These are phyloP conservation scores for Tricholoma flavovirens DNA, from an alignment of 768 basidiomycete genomes.

Conservation along the genomic window DNA sequence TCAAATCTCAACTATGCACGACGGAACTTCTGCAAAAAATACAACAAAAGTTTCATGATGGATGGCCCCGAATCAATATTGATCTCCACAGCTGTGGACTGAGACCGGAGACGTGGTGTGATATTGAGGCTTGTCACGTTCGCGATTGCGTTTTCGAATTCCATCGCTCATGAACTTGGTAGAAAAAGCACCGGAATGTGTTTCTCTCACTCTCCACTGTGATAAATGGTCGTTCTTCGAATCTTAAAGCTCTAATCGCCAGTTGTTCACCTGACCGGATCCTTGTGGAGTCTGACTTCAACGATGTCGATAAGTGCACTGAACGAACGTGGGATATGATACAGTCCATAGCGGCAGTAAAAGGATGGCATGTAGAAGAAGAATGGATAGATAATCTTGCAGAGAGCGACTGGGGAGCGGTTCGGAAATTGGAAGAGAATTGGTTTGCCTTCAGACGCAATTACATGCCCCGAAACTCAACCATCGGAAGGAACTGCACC, in stretches of 20 bases:
- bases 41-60: slow-evolving; percentile 47
- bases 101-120: slow-evolving; percentile 67
- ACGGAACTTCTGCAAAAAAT: slow-evolving; percentile 58
- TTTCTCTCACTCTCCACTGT: slow-evolving; percentile 86
- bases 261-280: slow-evolving; percentile 61
- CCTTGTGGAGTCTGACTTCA: slow-evolving; percentile 83
- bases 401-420: slow-evolving; percentile 51
- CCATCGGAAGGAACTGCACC: slow-evolving; percentile 9
- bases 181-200: slow-evolving; percentile 70
- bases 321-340: slow-evolving; percentile 75
- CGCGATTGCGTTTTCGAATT: background rate
- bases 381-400: slow-evolving; percentile 40
- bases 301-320: slow-evolving; percentile 55
- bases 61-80: slow-evolving; percentile 66
- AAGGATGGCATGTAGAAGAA: slow-evolving; percentile 70
- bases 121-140: slow-evolving; percentile 57
- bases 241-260: slow-evolving; percentile 58
- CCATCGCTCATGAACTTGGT: slow-evolving; percentile 1
- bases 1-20: slow-evolving; percentile 68
- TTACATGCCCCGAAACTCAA: background rate
- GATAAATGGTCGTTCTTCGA: slow-evolving; percentile 70
- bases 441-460: slow-evolving; percentile 56
- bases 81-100: slow-evolving; percentile 91
- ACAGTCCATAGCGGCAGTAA: slow-evolving; percentile 62
- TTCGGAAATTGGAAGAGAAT: slow-evolving; percentile 62